phyloP scores from a whole-genome alignment of 768 basidiomycete species.

The Russula lepida region DNA sequence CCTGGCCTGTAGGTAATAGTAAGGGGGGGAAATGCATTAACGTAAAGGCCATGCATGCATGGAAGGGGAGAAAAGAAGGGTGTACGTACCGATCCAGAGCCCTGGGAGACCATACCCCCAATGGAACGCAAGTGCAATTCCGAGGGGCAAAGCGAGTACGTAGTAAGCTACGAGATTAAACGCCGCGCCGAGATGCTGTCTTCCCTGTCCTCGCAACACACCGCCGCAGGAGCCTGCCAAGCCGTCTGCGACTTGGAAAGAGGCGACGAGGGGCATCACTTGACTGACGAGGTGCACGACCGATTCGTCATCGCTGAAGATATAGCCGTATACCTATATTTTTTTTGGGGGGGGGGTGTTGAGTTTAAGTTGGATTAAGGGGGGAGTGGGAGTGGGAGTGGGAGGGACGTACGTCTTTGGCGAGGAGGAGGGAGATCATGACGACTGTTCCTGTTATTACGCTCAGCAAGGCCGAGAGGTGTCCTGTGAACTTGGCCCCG shows the following conservation, averaged over 20 bases:
- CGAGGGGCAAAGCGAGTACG: slow-evolving; percentile 43
- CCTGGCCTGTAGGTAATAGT: slow-evolving; percentile 44
- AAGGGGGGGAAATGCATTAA: neutral
- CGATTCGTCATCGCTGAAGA: slow-evolving; percentile 57
- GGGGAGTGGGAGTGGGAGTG: neutral
- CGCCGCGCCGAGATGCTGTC: slow-evolving; percentile 64
- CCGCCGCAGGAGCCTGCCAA: slow-evolving; percentile 45
- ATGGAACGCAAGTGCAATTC: slow-evolving; percentile 42
- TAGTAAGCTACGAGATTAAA: slow-evolving; percentile 67
- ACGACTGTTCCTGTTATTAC: slow-evolving; percentile 49
- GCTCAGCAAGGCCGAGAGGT: slow-evolving; percentile 56
- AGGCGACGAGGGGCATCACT: slow-evolving; percentile 47
- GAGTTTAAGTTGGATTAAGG: too few relatives aligned
- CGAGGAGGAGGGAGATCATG: slow-evolving; percentile 49
- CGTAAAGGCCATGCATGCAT: neutral
- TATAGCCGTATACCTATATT: slow-evolving; percentile 50
- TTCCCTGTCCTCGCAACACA: slow-evolving; percentile 40
- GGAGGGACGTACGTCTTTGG: slow-evolving; percentile 42
- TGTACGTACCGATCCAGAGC: slow-evolving; percentile 39
- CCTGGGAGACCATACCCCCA: slow-evolving; percentile 39
- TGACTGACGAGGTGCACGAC: slow-evolving; percentile 42
- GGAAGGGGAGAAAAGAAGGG: neutral
- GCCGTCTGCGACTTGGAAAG: slow-evolving; percentile 48
- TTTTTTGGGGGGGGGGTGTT: neutral
- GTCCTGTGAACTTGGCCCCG: slow-evolving; percentile 50